These are phyloP conservation scores for Micractinium conductrix DNA, from an alignment of 139 green algal species.

Conservation along the genomic window DNA sequence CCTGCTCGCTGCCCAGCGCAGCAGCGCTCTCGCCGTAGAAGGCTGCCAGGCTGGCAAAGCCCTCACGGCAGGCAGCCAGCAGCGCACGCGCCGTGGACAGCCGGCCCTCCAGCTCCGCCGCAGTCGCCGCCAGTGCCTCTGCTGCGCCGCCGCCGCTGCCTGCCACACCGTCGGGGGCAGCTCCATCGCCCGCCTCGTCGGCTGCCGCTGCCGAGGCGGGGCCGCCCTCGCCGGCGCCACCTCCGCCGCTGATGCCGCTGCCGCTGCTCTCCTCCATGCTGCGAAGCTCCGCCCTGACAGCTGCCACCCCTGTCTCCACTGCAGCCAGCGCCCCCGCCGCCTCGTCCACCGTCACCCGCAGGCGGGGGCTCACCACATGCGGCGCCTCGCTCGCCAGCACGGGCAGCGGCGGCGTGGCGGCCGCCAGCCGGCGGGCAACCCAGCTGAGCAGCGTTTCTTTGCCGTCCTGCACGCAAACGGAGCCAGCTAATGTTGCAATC, in stretches of 20 bases:
- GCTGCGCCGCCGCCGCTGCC: background rate
- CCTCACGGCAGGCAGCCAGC: constrained; percentile 23
- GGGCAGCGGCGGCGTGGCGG: background rate
- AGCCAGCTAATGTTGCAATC: no score
- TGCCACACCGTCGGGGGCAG: no score
- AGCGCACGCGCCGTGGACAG: constrained; percentile 19
- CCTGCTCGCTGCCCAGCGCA: constrained; percentile 40
- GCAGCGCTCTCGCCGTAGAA: constrained; percentile 49
- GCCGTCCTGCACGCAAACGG: constrained; percentile 31
- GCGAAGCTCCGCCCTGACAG: constrained; percentile 17
- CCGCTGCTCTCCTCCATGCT: background rate
- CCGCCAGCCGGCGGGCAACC: constrained; percentile 37
- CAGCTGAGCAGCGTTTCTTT: constrained; percentile 46
- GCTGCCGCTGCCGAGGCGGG: background rate
- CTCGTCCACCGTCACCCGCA: constrained; percentile 36
- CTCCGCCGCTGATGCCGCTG: background rate
- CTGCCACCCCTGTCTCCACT: constrained; percentile 19
- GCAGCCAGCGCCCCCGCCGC: constrained; percentile 36
- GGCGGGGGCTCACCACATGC: constrained; percentile 9
- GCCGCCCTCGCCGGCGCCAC: background rate
- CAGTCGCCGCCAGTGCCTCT: background rate
- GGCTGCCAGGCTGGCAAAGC: constrained; percentile 37
- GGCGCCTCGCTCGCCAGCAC: constrained; percentile 39
- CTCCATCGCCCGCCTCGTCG: background rate
- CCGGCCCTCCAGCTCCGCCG: constrained; percentile 23